These are phyloP conservation scores for Clathrospora elynae DNA, from an alignment of 2,329 filamentous ascomycete species.

Conservation along the genomic window DNA sequence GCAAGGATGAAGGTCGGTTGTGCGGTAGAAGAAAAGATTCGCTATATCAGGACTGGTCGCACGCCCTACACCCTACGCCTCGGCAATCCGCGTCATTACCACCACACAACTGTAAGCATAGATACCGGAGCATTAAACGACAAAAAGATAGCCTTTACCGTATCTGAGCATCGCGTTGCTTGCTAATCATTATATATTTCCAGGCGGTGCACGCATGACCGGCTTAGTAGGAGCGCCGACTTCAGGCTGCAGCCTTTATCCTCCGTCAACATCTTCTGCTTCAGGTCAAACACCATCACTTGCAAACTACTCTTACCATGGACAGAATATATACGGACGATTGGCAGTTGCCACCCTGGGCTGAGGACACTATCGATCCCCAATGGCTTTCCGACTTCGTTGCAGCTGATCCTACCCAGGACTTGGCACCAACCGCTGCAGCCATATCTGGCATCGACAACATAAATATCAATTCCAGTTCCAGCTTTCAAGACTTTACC, in stretches of 20 bases:
- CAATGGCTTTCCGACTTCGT: slow-evolving; percentile 7
- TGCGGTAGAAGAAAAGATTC: slow-evolving; percentile 5
- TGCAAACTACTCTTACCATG: slow-evolving; percentile 3
- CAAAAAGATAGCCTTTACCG: too few relatives aligned
- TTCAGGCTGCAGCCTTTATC: slow-evolving; percentile 5
- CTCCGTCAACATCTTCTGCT: neutral
- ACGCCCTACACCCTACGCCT: too few relatives aligned
- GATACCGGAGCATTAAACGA: too few relatives aligned
- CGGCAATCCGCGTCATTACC: too few relatives aligned
- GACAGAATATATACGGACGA: slow-evolving; percentile 3
- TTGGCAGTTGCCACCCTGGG: slow-evolving; percentile 8
- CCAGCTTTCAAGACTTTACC: neutral
- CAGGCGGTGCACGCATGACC: neutral
- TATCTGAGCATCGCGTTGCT: too few relatives aligned
- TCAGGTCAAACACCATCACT: neutral
- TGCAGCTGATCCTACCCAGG: slow-evolving; percentile 2
- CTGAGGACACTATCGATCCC: slow-evolving; percentile 7
- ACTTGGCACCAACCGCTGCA: neutral
- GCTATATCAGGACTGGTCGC: too few relatives aligned
- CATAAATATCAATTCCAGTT: slow-evolving; percentile 1
- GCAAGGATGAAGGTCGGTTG: too few relatives aligned
- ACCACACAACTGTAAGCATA: too few relatives aligned
- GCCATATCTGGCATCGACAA: slow-evolving; percentile 3
- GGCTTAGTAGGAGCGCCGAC: neutral
- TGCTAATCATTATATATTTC: too few relatives aligned